phyloP scores from a whole-genome alignment of 768 basidiomycete species.

The Sporobolomyces phaffii region DNA sequence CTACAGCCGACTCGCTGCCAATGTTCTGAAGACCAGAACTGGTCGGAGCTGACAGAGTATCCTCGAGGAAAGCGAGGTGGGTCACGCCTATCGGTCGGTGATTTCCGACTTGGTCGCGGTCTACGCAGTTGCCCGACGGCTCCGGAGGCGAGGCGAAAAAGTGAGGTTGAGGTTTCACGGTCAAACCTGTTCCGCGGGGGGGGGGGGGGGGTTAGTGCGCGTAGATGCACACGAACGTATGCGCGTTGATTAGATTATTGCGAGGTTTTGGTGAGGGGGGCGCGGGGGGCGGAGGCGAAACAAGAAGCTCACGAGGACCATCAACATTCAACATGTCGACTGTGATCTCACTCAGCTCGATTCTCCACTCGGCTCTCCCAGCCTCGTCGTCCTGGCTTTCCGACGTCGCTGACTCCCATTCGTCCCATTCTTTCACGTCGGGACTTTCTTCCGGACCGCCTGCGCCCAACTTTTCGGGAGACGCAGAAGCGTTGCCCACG shows the following conservation, averaged over 20 bases:
- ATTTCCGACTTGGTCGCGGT: too few species aligned
- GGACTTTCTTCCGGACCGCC: too few species aligned
- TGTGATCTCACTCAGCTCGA: slow-evolving; percentile 29
- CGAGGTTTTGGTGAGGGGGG: too few species aligned
- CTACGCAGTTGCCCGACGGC: too few species aligned
- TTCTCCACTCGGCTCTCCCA: not conserved
- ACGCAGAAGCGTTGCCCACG: not conserved
- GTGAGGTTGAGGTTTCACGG: slow-evolving; percentile 25
- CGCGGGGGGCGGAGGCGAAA: too few species aligned
- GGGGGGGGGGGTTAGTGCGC: too few species aligned
- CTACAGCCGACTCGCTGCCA: slow-evolving; percentile 14
- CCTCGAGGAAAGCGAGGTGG: slow-evolving; percentile 30
- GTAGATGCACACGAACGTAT: too few species aligned
- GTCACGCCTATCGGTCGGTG: too few species aligned
- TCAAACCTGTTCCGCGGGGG: slow-evolving; percentile 10
- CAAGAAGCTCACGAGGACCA: slow-evolving; percentile 15
- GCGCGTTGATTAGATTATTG: too few species aligned
- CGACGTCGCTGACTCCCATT: not conserved
- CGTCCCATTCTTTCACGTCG: not conserved
- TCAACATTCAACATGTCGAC: slow-evolving; percentile 24
- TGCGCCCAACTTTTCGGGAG: too few species aligned
- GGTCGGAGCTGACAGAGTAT: too few species aligned
- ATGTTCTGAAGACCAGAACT: too few species aligned
- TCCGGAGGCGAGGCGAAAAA: slow-evolving; percentile 9
- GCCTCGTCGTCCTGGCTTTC: not conserved